Evolutionary conservation across 768 basidiomycete species (phyloP).

Genomic region (Mycena capillaripes): DNA sequence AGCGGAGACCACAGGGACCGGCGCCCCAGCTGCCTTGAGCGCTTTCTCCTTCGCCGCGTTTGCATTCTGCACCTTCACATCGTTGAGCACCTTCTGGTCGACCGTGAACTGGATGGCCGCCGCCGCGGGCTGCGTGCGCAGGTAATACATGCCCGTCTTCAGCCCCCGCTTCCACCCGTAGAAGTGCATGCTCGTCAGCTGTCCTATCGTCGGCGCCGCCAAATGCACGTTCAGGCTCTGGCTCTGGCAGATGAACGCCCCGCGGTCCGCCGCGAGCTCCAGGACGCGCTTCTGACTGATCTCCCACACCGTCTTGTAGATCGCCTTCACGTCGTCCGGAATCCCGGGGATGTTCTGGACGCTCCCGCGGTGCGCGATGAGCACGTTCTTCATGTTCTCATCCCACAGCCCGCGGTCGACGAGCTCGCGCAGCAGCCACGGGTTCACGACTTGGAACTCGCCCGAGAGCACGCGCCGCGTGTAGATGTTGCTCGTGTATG

Average conservation of each 20-base stretch:
- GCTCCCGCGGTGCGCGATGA: slow-evolving; percentile 96
- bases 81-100: slow-evolving; percentile 82
- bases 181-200: slow-evolving; percentile 85
- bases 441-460: slow-evolving; percentile 99
- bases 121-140: slow-evolving; percentile 94
- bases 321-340: slow-evolving; percentile 92
- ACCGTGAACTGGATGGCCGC: slow-evolving; percentile 99
- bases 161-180: slow-evolving; percentile 99
- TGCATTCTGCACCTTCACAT: slow-evolving; percentile 64
- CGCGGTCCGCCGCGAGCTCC: slow-evolving; percentile 96
- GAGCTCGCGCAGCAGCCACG: slow-evolving; percentile 98
- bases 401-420: slow-evolving; percentile 97
- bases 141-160: slow-evolving; percentile 99
- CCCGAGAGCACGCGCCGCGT: slow-evolving; percentile 99
- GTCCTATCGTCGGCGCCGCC: slow-evolving; percentile 77
- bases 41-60: slow-evolving; percentile 41
- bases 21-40: slow-evolving; percentile 36
- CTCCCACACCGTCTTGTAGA: slow-evolving; percentile 96
- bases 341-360: slow-evolving; percentile 90
- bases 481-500: slow-evolving; percentile 99
- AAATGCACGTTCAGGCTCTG: slow-evolving; percentile 86
- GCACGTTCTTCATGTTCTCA: slow-evolving; percentile 99
- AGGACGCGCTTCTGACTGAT: slow-evolving; percentile 96
- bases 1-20: slow-evolving; percentile 38
- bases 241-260: slow-evolving; percentile 94